Conservation (phyloP, 208 protist genomes). For the Trypanosoma vivax region DNA sequence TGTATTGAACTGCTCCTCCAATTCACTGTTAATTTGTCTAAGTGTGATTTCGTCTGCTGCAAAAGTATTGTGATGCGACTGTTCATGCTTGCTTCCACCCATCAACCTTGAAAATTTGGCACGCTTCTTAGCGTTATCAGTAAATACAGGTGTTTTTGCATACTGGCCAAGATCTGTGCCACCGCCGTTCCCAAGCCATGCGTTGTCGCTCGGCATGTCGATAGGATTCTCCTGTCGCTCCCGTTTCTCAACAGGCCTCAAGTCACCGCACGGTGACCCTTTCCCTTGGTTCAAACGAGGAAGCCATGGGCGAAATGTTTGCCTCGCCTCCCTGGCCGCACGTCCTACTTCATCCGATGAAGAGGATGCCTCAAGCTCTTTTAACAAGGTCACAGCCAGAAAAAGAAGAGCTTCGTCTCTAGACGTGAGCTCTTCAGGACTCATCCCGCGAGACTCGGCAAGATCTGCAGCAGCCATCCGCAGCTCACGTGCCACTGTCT, state of each 20-base stretch:
- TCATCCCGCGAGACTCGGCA: slow-evolving; percentile 8
- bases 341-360: slow-evolving; percentile 4
- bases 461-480: slow-evolving; percentile 1
- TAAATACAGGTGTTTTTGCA: slow-evolving; percentile 40
- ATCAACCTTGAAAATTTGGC: slow-evolving; percentile 77
- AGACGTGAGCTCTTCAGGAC: slow-evolving; percentile 5
- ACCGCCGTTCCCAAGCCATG: background rate
- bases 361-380: slow-evolving; percentile 25
- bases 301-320: slow-evolving; percentile 26
- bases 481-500: slow-evolving; percentile 3
- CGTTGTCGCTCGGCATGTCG: background rate
- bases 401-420: slow-evolving; percentile 28
- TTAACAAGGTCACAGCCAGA: slow-evolving; percentile 33
- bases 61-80: slow-evolving; percentile 25
- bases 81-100: slow-evolving; percentile 54
- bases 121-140: slow-evolving; percentile 42
- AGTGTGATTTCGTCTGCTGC: slow-evolving; percentile 34
- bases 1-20: slow-evolving; percentile 60
- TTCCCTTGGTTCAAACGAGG: too few species aligned
- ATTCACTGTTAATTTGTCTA: slow-evolving; percentile 49
- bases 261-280: too few species aligned
- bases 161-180: slow-evolving; percentile 73
- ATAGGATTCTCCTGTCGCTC: background rate
- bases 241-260: background rate
- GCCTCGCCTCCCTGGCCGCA: slow-evolving; percentile 37